Percentiles rank a stretch among this genome's conserved stretches.
Conservation (phyloP, 2,329 filamentous ascomycete species). For the Sporothrix brunneoviolacea region DNA sequence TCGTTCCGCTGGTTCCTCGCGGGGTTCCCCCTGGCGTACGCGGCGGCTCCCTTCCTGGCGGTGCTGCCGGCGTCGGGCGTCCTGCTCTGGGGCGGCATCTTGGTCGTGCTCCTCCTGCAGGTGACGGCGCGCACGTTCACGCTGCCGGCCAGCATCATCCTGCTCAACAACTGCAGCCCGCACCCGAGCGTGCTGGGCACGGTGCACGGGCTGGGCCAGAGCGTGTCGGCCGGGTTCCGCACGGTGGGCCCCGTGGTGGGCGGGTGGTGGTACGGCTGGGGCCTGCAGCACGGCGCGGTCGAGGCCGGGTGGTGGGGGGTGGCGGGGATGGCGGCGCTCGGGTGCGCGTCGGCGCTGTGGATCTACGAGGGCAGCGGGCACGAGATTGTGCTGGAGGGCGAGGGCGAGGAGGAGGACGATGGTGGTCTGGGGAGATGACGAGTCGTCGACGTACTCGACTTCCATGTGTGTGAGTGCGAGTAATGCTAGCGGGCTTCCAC, state of each 20-base stretch:
- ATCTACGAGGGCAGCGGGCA: conserved; percentile 61
- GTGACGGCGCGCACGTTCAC: conserved; percentile 68
- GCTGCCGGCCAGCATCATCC: conserved; percentile 49
- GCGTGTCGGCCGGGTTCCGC: conserved; percentile 42
- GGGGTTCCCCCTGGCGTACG: conserved; percentile 62
- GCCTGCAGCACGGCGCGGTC: conserved; percentile 39
- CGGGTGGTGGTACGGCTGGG: conserved; percentile 41
- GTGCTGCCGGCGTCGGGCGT: conserved; percentile 50
- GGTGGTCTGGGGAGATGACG: no score
- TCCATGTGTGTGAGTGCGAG: no score
- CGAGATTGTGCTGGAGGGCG: conserved; percentile 48
- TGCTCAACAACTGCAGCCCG: conserved; percentile 53
- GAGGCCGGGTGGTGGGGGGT: conserved; percentile 43
- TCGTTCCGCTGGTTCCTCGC: conserved; percentile 60
- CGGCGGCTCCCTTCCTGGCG: conserved; percentile 60
- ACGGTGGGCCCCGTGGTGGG: conserved; percentile 45
- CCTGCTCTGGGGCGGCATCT: conserved; percentile 54
- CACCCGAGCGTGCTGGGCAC: conserved; percentile 51
- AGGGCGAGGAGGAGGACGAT: conserved; percentile 30
- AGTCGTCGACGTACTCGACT: no score
- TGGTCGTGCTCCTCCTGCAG: conserved; percentile 46
- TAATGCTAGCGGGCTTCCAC: no score
- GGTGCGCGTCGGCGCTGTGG: conserved; percentile 51
- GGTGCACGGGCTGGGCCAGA: conserved; percentile 38
- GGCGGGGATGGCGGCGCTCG: conserved; percentile 45